phyloP scores from a whole-genome alignment of 441 rosid genomes.

The Brassica hybrid region DNA sequence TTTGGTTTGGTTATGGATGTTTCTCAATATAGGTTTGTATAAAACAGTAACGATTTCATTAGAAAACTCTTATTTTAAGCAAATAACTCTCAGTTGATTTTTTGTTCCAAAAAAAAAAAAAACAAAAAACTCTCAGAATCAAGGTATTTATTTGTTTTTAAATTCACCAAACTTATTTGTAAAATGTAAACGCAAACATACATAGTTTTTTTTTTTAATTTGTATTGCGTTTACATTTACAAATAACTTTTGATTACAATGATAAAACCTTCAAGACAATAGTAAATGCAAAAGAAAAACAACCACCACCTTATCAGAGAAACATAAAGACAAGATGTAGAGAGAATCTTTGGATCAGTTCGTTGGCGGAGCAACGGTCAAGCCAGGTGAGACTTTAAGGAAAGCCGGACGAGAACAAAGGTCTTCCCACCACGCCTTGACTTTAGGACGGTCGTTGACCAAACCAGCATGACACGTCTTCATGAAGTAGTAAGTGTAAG shows the following conservation, averaged over 20 bases:
- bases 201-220: background rate
- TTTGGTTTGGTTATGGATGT: background rate
- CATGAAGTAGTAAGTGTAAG: slow-evolving; percentile 75
- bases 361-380: slow-evolving; percentile 55
- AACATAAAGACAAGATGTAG: background rate
- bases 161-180: slow-evolving; percentile 7
- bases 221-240: slow-evolving; percentile 8
- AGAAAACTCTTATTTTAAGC: background rate
- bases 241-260: background rate
- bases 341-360: slow-evolving; percentile 13
- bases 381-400: slow-evolving; percentile 58
- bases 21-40: background rate
- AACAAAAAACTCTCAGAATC: no score
- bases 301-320: background rate
- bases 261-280: background rate
- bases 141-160: background rate
- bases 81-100: no score
- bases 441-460: slow-evolving; percentile 64
- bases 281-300: background rate
- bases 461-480: slow-evolving; percentile 61
- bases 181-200: slow-evolving; percentile 19
- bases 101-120: no score
- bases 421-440: slow-evolving; percentile 91
- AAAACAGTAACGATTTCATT: background rate
- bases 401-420: slow-evolving; percentile 75